phyloP scores from a whole-genome alignment of 768 basidiomycete genomes.

The Tulasnella sp. region DNA sequence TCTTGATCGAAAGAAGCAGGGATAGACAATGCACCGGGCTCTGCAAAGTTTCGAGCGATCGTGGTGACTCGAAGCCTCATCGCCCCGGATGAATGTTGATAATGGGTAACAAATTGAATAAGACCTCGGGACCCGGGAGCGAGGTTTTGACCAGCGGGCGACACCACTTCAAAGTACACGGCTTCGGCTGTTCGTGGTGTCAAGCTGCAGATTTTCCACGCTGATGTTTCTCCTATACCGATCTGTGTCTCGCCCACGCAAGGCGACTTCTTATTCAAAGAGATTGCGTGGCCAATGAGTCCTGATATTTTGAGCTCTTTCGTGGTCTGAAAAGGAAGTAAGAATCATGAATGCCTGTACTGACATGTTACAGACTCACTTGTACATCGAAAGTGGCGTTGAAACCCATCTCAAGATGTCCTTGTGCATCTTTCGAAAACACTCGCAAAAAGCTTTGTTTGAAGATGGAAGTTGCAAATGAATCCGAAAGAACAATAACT shows the following conservation, averaged over 20 bases:
- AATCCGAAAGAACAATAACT: conserved; percentile 89
- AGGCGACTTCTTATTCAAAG: conserved; percentile 88
- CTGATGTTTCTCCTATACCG: conserved; percentile 95
- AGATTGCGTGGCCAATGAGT: conserved; percentile 93
- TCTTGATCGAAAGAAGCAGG: conserved; percentile 96
- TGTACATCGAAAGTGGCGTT: conserved; percentile 98
- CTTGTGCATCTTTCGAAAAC: conserved; percentile 86
- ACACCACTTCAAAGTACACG: conserved; percentile 97
- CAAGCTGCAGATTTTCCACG: conserved; percentile 92
- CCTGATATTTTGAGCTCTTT: conserved; percentile 98
- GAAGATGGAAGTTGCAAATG: conserved; percentile 95
- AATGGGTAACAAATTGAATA: conserved; percentile 97
- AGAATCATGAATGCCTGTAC: not conserved
- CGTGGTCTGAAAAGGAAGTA: conserved; percentile 55
- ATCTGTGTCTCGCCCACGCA: conserved; percentile 99
- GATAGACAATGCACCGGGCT: conserved; percentile 88
- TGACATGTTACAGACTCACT: conserved; percentile 31
- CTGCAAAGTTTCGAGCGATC: conserved; percentile 93
- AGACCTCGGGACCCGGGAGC: conserved; percentile 83
- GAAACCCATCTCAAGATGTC: conserved; percentile 91
- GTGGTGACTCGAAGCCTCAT: conserved; percentile 94
- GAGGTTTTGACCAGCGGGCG: conserved; percentile 86
- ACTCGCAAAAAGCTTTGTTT: conserved; percentile 93
- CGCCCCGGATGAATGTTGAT: conserved; percentile 94
- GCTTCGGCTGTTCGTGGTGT: conserved; percentile 77